phyloP scores from a whole-genome alignment of 2,329 filamentous ascomycete genomes.

The Curvularia hawaiiensis region DNA sequence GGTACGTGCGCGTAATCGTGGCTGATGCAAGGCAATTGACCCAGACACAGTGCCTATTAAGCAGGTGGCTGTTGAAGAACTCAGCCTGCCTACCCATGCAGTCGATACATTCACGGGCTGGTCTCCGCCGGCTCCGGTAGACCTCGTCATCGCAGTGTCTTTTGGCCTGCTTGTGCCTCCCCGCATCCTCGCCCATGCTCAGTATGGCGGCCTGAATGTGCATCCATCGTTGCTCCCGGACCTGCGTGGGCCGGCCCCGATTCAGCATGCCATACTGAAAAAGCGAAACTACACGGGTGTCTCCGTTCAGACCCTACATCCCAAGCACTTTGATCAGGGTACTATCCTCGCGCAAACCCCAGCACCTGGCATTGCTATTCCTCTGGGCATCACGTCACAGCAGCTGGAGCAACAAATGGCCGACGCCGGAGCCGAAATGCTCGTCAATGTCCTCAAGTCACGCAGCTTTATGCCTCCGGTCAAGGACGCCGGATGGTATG shows the following conservation, averaged over 20 bases:
- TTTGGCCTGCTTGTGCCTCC: slow-evolving; percentile 89
- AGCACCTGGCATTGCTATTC: slow-evolving; percentile 59
- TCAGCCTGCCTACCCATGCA: slow-evolving; percentile 72
- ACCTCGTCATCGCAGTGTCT: slow-evolving; percentile 89
- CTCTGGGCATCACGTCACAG: slow-evolving; percentile 55
- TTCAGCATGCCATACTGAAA: slow-evolving; percentile 81
- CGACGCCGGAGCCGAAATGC: slow-evolving; percentile 69
- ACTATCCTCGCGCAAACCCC: slow-evolving; percentile 71
- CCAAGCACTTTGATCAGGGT: slow-evolving; percentile 77
- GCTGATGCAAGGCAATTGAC: slow-evolving; percentile 15
- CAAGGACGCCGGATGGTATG: slow-evolving; percentile 42
- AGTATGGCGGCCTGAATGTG: slow-evolving; percentile 89
- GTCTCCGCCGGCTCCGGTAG: slow-evolving; percentile 57
- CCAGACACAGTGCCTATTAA: slow-evolving; percentile 71
- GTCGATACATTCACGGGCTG: slow-evolving; percentile 83
- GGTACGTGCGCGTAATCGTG: slow-evolving; percentile 53
- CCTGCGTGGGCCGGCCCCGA: slow-evolving; percentile 82
- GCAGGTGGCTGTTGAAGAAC: slow-evolving; percentile 60
- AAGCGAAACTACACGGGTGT: slow-evolving; percentile 70
- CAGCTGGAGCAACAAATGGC: slow-evolving; percentile 62
- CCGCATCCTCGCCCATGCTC: slow-evolving; percentile 70
- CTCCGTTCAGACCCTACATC: slow-evolving; percentile 85
- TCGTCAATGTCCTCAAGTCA: slow-evolving; percentile 67
- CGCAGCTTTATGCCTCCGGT: slow-evolving; percentile 69
- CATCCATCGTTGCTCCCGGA: slow-evolving; percentile 91